These are phyloP conservation scores for Populus tremula DNA, from an alignment of 345 rosid species.

Conservation along the genomic window DNA sequence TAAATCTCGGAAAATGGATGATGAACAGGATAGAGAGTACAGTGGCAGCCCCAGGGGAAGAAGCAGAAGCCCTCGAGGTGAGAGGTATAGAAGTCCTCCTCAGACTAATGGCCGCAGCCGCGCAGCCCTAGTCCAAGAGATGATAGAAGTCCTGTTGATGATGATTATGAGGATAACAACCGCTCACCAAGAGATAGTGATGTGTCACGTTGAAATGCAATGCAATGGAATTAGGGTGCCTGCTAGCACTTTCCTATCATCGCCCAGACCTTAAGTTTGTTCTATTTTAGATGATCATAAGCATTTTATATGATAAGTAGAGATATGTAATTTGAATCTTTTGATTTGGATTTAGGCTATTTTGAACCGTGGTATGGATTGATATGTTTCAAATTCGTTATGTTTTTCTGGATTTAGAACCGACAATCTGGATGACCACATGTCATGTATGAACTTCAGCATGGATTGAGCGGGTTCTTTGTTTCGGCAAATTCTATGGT, in stretches of 20 bases:
- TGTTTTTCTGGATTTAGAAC: neutral
- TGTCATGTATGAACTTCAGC: neutral
- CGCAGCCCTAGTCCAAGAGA: slow-evolving; percentile 49
- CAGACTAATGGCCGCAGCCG: slow-evolving; percentile 54
- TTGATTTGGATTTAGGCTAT: slow-evolving; percentile 2
- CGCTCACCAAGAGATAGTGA: slow-evolving; percentile 25
- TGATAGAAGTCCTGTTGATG: slow-evolving; percentile 43
- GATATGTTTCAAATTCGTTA: neutral
- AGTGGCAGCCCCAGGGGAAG: slow-evolving; percentile 33
- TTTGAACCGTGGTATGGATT: neutral
- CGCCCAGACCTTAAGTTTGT: neutral
- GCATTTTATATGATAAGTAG: neutral
- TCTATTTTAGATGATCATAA: neutral
- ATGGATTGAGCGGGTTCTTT: neutral
- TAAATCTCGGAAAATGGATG: slow-evolving; percentile 21
- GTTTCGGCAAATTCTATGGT: too few relatives aligned
- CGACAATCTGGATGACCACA: neutral
- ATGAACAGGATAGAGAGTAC: slow-evolving; percentile 24
- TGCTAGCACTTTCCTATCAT: neutral
- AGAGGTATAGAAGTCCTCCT: slow-evolving; percentile 47
- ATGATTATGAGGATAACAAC: slow-evolving; percentile 35
- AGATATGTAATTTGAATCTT: neutral
- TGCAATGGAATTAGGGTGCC: neutral
- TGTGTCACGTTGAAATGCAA: slow-evolving; percentile 19
- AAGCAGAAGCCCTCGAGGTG: slow-evolving; percentile 46